Conservation (phyloP, 2,329 filamentous ascomycete species). For the Aspergillus jensenii region DNA sequence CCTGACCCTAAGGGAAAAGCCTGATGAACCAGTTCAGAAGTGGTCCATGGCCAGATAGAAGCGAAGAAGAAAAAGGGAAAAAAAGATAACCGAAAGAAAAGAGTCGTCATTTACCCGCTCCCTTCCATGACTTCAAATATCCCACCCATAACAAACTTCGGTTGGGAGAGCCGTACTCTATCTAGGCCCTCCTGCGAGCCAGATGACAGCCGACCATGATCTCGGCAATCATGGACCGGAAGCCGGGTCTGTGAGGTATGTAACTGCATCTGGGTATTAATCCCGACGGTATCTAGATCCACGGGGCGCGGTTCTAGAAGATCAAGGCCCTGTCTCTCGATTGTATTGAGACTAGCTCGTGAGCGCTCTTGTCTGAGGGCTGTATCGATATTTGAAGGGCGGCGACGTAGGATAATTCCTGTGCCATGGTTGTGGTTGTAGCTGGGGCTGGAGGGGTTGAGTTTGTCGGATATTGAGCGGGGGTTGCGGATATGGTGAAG, state of each 20-base stretch:
- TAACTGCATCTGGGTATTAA: slow-evolving; percentile 22
- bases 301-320: slow-evolving; percentile 48
- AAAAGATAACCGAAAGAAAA: background rate
- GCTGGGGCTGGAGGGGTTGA: slow-evolving; percentile 16
- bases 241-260: slow-evolving; percentile 12
- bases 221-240: background rate
- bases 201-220: slow-evolving; percentile 9
- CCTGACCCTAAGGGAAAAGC: background rate
- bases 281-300: slow-evolving; percentile 24
- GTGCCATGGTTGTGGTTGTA: slow-evolving; percentile 31
- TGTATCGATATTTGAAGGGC: slow-evolving; percentile 46
- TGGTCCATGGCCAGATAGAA: background rate
- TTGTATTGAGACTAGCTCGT: slow-evolving; percentile 37
- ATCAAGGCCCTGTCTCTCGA: slow-evolving; percentile 42
- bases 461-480: slow-evolving; percentile 5
- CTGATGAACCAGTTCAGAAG: background rate
- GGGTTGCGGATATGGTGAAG: slow-evolving; percentile 24
- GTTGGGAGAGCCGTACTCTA: slow-evolving; percentile 22
- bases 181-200: slow-evolving; percentile 4
- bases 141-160: slow-evolving; percentile 46
- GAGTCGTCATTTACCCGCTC: slow-evolving; percentile 24
- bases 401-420: slow-evolving; percentile 37
- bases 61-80: background rate
- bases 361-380: slow-evolving; percentile 44
- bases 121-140: slow-evolving; percentile 51